Conservation (phyloP, 495 filamentous ascomycete genomes). For the Aspergillus nidulans region DNA sequence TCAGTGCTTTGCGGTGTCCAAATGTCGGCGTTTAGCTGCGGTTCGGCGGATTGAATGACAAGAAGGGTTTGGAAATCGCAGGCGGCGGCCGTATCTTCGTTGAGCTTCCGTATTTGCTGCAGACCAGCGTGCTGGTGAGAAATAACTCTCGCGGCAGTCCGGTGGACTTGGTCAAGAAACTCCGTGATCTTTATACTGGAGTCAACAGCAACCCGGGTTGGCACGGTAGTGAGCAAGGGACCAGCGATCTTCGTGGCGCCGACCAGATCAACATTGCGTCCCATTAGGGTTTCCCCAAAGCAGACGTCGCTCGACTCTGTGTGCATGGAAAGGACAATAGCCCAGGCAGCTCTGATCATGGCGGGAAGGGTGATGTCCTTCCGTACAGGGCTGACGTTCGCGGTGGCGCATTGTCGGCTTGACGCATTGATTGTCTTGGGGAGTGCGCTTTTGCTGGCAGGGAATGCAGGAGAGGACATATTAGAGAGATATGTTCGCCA, state of each 20-base stretch:
- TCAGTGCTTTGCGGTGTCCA: constrained; percentile 46
- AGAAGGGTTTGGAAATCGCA: constrained; percentile 64
- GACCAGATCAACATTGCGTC: constrained; percentile 46
- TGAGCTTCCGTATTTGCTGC: constrained; percentile 38
- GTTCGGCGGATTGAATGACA: constrained; percentile 46
- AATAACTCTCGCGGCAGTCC: constrained; percentile 43
- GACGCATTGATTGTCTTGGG: constrained; percentile 28
- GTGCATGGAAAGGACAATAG: constrained; percentile 42
- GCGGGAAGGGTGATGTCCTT: constrained; percentile 44
- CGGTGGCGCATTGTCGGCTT: constrained; percentile 20
- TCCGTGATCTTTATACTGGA: constrained; percentile 28
- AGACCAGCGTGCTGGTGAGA: constrained; percentile 46
- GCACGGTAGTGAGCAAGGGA: constrained; percentile 51
- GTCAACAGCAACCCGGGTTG: constrained; percentile 41
- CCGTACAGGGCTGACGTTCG: constrained; percentile 9
- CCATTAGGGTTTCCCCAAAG: constrained; percentile 54
- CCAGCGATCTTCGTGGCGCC: constrained; percentile 49
- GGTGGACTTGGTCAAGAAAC: constrained; percentile 40
- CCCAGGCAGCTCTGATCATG: constrained; percentile 52
- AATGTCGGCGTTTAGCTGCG: constrained; percentile 26
- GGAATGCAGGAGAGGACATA: constrained; percentile 8
- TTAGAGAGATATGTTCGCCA: constrained; percentile 42
- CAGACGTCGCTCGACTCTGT: constrained; percentile 46
- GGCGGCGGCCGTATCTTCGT: constrained; percentile 36
- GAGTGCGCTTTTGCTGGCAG: no score